Base-by-base conservation (phyloP, 345 rosid species). In the Salix arbutifolia region DNA sequence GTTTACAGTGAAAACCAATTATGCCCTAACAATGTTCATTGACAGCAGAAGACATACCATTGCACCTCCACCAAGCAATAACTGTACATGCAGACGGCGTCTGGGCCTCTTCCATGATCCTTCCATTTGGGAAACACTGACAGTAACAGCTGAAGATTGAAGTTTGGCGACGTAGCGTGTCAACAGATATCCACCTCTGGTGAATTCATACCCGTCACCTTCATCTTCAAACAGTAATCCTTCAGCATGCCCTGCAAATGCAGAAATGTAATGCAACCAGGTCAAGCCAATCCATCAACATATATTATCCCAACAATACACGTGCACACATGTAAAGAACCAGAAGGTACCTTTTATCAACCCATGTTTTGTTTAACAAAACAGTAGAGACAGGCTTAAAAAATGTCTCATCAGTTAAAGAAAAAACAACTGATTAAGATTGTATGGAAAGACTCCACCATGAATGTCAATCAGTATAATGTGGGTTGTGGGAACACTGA, bases 141-240 rank as follows among this genome's bases (percentile, higher is more conserved):
- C 77, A 8, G 90, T 87, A 84, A 89, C 95, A 50, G 80, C 78
- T 25, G 95, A 89, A 70, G 86, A 83, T 53, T 89, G 76, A 58
- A 72, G 85, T 78, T 91, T 92, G 58, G 97, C 97, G 44, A 80
- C 77, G 77, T 90, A 92, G 74, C 89, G 83, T 18, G 94, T 89
- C 72, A 89, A 78, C 74, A 92, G 85, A 84, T 80, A 92, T 76
- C 79, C 76, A 76, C 97, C 95, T 67, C 87, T 73, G 53, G 80
- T 78, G 80, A 89, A 94, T 70, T 88, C 95, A 86, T 89, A 91
- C 72, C 97, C 97, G 85, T 94, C 98, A 75, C 97, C 98, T 67
- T 88, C 92, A 78, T 94, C 98, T 82, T 92, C 97, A 74, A 84
- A 94, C 56, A 92, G 80, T 82, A 87, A 72, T 71, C 98, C 98